Percentiles rank a stretch among this genome's conserved stretches.
These are phyloP conservation scores for Dipteronia sinensis DNA, from an alignment of 345 rosid genomes.

Conservation along the genomic window DNA sequence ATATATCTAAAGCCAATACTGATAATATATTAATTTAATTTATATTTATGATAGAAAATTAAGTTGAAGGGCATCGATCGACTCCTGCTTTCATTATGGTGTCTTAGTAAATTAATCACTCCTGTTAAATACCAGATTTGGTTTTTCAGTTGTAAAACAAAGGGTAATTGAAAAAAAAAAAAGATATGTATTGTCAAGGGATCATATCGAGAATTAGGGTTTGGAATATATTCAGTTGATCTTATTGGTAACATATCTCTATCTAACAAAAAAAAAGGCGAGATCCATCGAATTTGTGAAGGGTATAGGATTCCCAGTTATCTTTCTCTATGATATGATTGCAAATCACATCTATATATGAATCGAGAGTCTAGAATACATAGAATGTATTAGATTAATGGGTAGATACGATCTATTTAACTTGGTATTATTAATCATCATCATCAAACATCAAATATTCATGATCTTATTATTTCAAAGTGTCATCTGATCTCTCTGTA, in stretches of 20 bases:
- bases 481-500: constrained; percentile 7
- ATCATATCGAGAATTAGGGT: not conserved
- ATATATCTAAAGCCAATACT: too few relatives aligned
- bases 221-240: not conserved
- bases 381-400: too few relatives aligned
- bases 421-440: not conserved
- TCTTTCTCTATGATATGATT: not conserved
- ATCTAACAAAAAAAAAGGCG: not conserved
- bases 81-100: too few relatives aligned
- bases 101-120: too few relatives aligned
- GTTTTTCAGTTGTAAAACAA: not conserved
- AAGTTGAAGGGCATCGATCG: too few relatives aligned
- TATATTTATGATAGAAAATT: too few relatives aligned
- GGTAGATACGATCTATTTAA: too few relatives aligned
- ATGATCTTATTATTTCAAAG: constrained; percentile 6
- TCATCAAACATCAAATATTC: not conserved
- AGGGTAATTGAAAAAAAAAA: too few relatives aligned
- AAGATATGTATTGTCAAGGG: not conserved
- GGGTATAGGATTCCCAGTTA: not conserved
- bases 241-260: not conserved
- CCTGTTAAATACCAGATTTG: not conserved
- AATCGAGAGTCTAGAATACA: too few relatives aligned
- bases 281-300: not conserved
- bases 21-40: too few relatives aligned
- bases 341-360: not conserved